Evolutionary conservation across 805 yeast genomes (phyloP), one percentile per base, ranked within the genome.

Genomic region (Yamadazyma olivae): DNA sequence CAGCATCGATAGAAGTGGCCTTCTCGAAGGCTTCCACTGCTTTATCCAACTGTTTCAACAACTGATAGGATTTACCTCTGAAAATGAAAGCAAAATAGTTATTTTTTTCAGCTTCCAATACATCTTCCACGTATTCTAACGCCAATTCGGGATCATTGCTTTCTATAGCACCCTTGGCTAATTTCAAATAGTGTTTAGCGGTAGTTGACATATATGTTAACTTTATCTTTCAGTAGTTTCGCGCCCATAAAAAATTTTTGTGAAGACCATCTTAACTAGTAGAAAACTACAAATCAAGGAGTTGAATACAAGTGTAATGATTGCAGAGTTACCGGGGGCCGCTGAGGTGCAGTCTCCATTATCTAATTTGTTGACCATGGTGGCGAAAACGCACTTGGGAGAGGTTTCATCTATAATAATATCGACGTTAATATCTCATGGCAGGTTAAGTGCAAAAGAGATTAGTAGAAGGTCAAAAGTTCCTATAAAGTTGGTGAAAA

Each of bases 81-180:
- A 89, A 79, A 3, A 85, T 71, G 46, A 70, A 67, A 12, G 90
- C 96, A 51, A 73, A 75, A 54, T 80, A 83, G 54, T 76, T 75
- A 6, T 67, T 46, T 3, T 68, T 62, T 41, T 86, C 95, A 3
- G 64, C 43, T 8, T 68, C 71, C 7, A 88, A 55, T 3, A 77
- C 81, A 24, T 76, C 74, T 18, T 75, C 61, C 15, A 81, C 73
- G 31, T 71, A 54, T 20, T 75, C 77, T 21, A 81, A 58, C 4
- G 86, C 87, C 17, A 71, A 70, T 24, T 78, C 84, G 8, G 79
- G 78, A 41, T 86, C 83, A 21, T 71, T 72, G 15, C 64, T 63
- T 14, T 72, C 71, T 33, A 84, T 57, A 1, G 81, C 77, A 21
- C 41, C 52, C 46, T 65, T 66, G 12, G 71, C 76, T 17, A 60